Conservation (phyloP, 257 asterid genomes). For the Solanum clarkiae region DNA sequence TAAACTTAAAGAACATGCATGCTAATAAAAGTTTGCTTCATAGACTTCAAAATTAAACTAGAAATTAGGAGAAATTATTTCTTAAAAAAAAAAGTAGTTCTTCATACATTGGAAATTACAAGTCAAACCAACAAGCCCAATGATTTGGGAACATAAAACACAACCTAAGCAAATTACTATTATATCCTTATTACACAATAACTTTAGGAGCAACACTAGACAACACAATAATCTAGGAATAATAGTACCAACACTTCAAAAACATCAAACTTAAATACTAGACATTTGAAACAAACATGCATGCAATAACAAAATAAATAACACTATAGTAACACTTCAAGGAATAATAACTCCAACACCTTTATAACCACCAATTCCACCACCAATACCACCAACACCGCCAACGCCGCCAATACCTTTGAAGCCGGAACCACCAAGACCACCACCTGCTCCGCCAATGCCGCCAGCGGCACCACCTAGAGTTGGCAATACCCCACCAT, state of each 20-base stretch:
- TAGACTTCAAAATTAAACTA: neutral
- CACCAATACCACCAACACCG: conserved; percentile 20
- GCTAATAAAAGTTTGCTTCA: neutral
- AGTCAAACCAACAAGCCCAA: neutral
- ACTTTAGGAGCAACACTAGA: neutral
- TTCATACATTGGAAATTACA: neutral
- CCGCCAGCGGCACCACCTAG: conserved; percentile 29
- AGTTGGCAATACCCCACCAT: conserved; percentile 34
- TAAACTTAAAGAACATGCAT: neutral
- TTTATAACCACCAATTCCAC: conserved; percentile 13
- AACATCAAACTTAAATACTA: neutral
- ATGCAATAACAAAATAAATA: neutral
- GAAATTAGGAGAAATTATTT: neutral
- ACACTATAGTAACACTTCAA: neutral
- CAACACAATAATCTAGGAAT: neutral
- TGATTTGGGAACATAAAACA: neutral
- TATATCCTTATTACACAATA: neutral
- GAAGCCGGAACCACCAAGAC: neutral
- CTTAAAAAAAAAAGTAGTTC: neutral
- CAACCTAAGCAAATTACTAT: neutral
- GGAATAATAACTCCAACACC: conserved; percentile 13
- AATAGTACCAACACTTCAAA: neutral
- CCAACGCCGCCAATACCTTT: neutral
- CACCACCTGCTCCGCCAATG: conserved; percentile 15
- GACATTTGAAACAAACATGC: neutral